These are phyloP conservation scores for Tolypocladium ovalisporum DNA, from an alignment of 2,329 filamentous ascomycete species.

Conservation along the genomic window DNA sequence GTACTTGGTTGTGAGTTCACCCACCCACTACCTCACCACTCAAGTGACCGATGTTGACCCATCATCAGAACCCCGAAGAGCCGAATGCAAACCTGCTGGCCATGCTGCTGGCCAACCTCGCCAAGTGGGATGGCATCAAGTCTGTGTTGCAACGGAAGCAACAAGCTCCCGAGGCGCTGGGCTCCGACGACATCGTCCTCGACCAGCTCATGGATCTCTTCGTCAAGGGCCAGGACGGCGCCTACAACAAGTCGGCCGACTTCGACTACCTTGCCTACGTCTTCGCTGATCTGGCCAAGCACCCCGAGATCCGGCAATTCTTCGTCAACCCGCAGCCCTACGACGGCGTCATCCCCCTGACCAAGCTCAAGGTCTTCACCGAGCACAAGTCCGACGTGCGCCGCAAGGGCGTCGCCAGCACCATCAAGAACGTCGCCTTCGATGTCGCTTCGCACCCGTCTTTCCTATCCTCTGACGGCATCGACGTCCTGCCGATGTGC, in stretches of 20 bases:
- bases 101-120: conserved; percentile 88
- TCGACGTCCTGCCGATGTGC: conserved; percentile 76
- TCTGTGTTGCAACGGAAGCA: conserved; percentile 59
- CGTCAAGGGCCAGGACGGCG: conserved; percentile 76
- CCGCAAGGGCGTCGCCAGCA: conserved; percentile 87
- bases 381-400: conserved; percentile 77
- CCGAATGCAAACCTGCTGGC: conserved; percentile 73
- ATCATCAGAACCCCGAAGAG: conserved; percentile 54
- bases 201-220: conserved; percentile 94
- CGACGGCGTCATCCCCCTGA: conserved; percentile 76
- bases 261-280: conserved; percentile 92
- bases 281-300: conserved; percentile 85
- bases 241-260: conserved; percentile 74
- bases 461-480: conserved; percentile 59
- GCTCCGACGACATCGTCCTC: conserved; percentile 61
- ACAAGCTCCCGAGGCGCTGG: conserved; percentile 55
- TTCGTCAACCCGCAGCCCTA: conserved; percentile 65
- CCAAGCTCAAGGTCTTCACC: conserved; percentile 89
- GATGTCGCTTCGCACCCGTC: conserved; percentile 61
- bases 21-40: not conserved
- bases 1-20: conserved; percentile 57
- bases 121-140: conserved; percentile 67
- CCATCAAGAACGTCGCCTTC: conserved; percentile 90
- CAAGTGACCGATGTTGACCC: not conserved
- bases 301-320: conserved; percentile 62